Evolutionary conservation across 176 grass and related monocot genomes (phyloP), one percentile per base, ranked within the genome.

Genomic region (Oropetium thomaeum): DNA sequence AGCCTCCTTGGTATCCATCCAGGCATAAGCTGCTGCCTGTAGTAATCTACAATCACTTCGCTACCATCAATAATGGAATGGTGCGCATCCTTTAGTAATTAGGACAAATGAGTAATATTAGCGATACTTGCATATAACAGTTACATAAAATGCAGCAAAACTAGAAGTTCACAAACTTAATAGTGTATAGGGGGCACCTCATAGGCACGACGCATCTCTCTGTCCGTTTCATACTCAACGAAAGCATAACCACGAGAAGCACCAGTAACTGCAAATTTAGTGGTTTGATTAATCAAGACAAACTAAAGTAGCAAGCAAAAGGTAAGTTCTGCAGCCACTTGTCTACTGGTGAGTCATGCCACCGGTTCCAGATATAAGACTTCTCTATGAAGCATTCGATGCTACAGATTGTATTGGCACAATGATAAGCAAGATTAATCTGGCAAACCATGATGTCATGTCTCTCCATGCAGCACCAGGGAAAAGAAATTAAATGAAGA

Each of bases 21-120:
- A 61, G 94, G 83, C 94, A 93, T 97, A 75, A 97, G 84, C 31
- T 97, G 88, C 14, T 97, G 90, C 81, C 86, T 87, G 35, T 93
- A 93, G 68, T 97, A 97, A 79, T 97, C 94, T 73, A 97, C 86
- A 62, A 97, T 89, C 60, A 97, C 90, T 97, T 97, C 90, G 30
- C 61, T 85, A 59, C 86, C 88, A 65, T 97, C 90, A 49, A 97
- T 87, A 71, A 91, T 71, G 26, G 83, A 91, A 78, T 93, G 90
- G 71, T 93, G 88, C 59, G 88, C 94, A 85, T 91, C 95, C 95
- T 97, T 71, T 17, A n/a, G n/a, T n/a, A n/a, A n/a, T n/a, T n/a
- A 84, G 58, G 39, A 4, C 51, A 67, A 63, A 70, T 53, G 3
- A 33, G 30, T 54, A 22, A 27, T 65, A 27, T 39, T 83, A 47